Evolutionary conservation across 805 yeast genomes (phyloP).

Genomic region (Saccharomycopsis babjevae): DNA sequence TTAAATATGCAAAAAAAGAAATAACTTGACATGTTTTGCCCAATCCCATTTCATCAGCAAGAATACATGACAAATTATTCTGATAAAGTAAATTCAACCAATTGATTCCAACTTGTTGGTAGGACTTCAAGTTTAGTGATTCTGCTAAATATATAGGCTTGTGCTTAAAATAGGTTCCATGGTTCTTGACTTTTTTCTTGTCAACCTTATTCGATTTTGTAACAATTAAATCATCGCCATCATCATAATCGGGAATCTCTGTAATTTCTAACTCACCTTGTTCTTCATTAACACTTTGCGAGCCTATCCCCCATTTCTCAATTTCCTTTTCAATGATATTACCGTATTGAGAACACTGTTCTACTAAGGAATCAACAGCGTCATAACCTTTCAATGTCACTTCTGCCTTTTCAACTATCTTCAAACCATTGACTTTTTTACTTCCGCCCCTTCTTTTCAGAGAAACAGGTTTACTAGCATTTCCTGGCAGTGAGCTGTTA

Average conservation of each 20-base stretch:
- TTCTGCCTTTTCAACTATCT: constrained; percentile 59
- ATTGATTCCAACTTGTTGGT: constrained; percentile 95
- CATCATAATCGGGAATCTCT: constrained; percentile 32
- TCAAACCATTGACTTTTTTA: constrained; percentile 57
- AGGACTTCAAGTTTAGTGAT: constrained; percentile 64
- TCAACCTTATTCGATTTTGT: constrained; percentile 16
- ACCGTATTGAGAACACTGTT: constrained; percentile 74
- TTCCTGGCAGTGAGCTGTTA: constrained; percentile 19
- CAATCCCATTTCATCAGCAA: constrained; percentile 98
- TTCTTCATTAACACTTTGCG: constrained; percentile 36
- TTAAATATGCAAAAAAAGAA: constrained; percentile 78
- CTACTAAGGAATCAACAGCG: constrained; percentile 89
- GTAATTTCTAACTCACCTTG: constrained; percentile 58
- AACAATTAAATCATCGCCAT: constrained; percentile 23
- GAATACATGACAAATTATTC: constrained; percentile 74
- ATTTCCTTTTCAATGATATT: constrained; percentile 60
- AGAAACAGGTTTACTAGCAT: constrained; percentile 21
- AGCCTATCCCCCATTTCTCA: constrained; percentile 78
- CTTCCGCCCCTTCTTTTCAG: constrained; percentile 29
- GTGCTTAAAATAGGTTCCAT: constrained; percentile 42
- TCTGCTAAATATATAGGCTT: constrained; percentile 62
- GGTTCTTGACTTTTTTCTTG: constrained; percentile 22
- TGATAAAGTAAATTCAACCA: constrained; percentile 81
- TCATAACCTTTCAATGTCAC: constrained; percentile 75
- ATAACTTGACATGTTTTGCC: constrained; percentile 97